Evolutionary conservation across 2,329 filamentous ascomycete genomes (phyloP).

Genomic region (Colletotrichum sp.): DNA sequence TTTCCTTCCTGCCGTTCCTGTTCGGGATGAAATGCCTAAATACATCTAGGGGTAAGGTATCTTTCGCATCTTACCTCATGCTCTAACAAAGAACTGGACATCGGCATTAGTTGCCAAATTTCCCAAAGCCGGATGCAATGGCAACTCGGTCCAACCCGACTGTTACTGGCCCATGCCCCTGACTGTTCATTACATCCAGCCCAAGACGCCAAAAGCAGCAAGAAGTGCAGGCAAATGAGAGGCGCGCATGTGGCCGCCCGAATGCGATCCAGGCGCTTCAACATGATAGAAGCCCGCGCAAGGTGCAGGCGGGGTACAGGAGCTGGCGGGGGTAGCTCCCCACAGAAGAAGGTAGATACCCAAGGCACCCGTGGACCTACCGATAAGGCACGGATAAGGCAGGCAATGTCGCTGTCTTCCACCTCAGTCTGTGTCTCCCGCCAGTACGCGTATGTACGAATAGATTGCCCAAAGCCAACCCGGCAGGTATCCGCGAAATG

Average conservation of each 20-base stretch:
- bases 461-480: background rate
- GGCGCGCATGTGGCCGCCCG: background rate
- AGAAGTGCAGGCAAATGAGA: background rate
- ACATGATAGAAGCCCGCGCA: background rate
- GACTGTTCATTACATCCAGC: background rate
- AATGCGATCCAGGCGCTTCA: background rate
- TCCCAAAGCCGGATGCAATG: background rate
- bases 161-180: background rate
- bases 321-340: slow-evolving; percentile 9
- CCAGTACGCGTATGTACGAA: background rate
- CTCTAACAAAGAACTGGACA: background rate
- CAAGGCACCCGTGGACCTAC: background rate
- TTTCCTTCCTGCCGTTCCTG: background rate
- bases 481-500: background rate
- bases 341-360: background rate
- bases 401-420: background rate
- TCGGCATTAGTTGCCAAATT: background rate
- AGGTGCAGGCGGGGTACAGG: slow-evolving; percentile 14
- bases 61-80: background rate
- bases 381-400: background rate
- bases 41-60: background rate
- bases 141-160: background rate
- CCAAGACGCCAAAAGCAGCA: background rate
- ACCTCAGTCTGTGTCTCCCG: background rate
- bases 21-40: background rate